Evolutionary conservation across 768 basidiomycete genomes (phyloP), one percentile per base, ranked within the genome.

Genomic region (Boletus sensibilis): DNA sequence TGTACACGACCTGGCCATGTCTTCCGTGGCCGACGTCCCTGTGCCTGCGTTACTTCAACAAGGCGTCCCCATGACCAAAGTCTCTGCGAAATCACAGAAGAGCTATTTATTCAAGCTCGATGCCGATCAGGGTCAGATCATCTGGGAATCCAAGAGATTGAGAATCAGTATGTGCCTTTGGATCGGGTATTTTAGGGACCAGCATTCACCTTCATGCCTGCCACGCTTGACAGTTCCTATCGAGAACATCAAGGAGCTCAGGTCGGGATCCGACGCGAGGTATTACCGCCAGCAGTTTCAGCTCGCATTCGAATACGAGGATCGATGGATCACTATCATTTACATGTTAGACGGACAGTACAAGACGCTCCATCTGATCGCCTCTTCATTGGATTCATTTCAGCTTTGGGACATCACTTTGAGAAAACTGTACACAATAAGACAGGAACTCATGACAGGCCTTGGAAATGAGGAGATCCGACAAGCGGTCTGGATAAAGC

Each of bases 321-420:
- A 81, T 38, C 79, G 86, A 20, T 96, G 92, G 91, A 80, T 96
- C 60, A 91, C 93, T 0, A 84, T 91, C 68, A 84, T 94, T 59
- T 94, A 95, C 64, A 83, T 89, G 56, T 75, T 87, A 47, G 84
- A 86, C 42, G 88, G 85, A 13, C 78, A 76, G 23, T 92, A 91
- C 78, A 95, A 95, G 75, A 89, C 89, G 0, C 79, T 94, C 25
- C 93, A 97, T 66, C 79, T 95, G 58, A 80, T 95, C 52, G 88
- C 94, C 3, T 79, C 85, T 3, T 84, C 85, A 0, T 71, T 73
- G 29, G 81, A 86, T 48, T 80, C 87, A 64, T 82, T 84, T 64
- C 72, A 75, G n/a, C 75, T 82, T 62, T 87, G 85, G 85, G 81
- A 86, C 45, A 69, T 75, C 29, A 84, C 90, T 0, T 71, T 95